Evolutionary conservation across 441 rosid genomes (phyloP), one percentile per base, ranked within the genome.

Genomic region (Melastoma candidum): DNA sequence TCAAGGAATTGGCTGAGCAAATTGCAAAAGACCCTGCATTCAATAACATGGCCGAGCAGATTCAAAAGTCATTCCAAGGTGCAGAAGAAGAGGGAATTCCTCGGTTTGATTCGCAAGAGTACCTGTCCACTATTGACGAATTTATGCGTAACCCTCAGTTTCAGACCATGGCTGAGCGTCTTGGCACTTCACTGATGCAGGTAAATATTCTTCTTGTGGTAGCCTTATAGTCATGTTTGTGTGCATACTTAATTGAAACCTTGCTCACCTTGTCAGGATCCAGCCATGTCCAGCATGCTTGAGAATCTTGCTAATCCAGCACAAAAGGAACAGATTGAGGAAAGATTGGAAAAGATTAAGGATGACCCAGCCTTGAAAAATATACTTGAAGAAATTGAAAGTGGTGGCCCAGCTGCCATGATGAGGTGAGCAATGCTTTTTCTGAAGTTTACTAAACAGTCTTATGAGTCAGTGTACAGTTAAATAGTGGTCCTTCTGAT

Each of bases 121-220:
- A 93, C 67, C 69, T 78, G 68, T 51, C 73, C 26, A 93, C 99
- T 22, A 84, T 93, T 95, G 78, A 81, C 48, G 95, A 93, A 71
- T 93, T 93, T 67, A 89, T 93, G 97, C 80, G 80, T 67, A 93
- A 93, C 68, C 89, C 89, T 53, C 93, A 86, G 22, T 89, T 93
- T 59, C 78, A 80, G 81, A 77, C 82, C 17, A 93, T 93, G 97
- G 97, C 99, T 2, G 96, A 93, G 68, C 88, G 77, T 22, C 97
- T 93, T 57, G 99, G 97, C 53, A 77, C 47, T 74, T 89, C 96
- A 7, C 71, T 93, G 69, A 82, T 89, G 81, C 90, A 89, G 97
- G 99, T 86, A 3, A 48, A 13, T 17, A 48, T 47, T 47, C 71
- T 12, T 17, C 24, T 29, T 44, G 7, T 57, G 14, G 54, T 59